These are phyloP conservation scores for Wickerhamomyces sydowiorum DNA, from an alignment of 805 yeast genomes.

Conservation along the genomic window DNA sequence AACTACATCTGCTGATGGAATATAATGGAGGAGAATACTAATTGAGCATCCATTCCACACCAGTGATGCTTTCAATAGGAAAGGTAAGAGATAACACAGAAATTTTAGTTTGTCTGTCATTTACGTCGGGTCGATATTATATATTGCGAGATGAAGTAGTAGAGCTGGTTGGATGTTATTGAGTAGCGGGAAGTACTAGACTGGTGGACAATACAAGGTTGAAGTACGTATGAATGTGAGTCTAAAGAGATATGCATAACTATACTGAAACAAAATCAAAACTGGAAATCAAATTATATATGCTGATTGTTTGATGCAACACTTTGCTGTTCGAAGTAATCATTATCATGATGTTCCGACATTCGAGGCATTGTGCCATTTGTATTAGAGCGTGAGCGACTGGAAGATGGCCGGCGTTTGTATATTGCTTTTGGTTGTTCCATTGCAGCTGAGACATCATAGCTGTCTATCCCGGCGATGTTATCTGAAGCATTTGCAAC, in stretches of 20 bases:
- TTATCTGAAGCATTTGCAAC: constrained; percentile 39
- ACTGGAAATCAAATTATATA: background rate
- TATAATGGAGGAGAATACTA: too few species aligned
- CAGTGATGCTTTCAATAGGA: too few species aligned
- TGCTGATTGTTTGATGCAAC: constrained; percentile 2
- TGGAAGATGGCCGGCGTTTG: background rate
- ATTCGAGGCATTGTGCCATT: background rate
- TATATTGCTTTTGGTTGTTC: constrained; percentile 6
- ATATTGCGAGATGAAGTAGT: too few species aligned
- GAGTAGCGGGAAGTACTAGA: too few species aligned
- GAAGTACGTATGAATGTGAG: too few species aligned
- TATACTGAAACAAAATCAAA: background rate
- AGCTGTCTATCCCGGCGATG: constrained; percentile 39
- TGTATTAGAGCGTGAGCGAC: background rate
- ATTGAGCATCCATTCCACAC: too few species aligned
- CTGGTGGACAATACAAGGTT: too few species aligned
- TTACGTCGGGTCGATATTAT: too few species aligned
- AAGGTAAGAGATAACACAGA: too few species aligned
- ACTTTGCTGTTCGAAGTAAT: constrained; percentile 11
- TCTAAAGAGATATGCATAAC: background rate
- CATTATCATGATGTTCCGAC: constrained; percentile 7
- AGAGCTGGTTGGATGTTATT: too few species aligned
- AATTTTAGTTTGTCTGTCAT: too few species aligned
- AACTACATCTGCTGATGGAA: too few species aligned
- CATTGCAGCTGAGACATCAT: constrained; percentile 12